These are phyloP conservation scores for Chlorella sp. DNA, from an alignment of 139 green algal genomes.

Conservation along the genomic window DNA sequence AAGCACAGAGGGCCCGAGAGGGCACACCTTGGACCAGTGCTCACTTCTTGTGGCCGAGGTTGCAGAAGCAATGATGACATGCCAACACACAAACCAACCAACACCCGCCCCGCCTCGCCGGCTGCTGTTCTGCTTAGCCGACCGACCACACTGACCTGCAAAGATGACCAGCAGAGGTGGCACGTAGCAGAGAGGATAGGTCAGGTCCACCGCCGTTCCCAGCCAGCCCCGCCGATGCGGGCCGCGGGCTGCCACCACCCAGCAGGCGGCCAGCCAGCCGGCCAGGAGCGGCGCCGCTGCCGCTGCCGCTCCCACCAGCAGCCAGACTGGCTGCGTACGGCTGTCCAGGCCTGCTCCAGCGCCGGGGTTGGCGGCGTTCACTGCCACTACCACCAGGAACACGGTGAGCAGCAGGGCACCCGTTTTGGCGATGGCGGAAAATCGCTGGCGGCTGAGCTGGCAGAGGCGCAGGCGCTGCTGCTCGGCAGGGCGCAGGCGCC, in stretches of 20 bases:
- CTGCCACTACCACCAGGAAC: slow-evolving; percentile 21
- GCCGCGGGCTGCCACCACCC: background rate
- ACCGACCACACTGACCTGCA: slow-evolving; percentile 2
- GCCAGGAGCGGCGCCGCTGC: background rate
- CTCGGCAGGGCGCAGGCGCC: slow-evolving; percentile 15
- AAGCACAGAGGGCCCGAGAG: no score
- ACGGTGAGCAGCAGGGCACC: slow-evolving; percentile 42
- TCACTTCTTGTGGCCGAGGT: no score
- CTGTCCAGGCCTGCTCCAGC: background rate
- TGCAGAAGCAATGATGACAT: no score
- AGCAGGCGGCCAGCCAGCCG: slow-evolving; percentile 12
- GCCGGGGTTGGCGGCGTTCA: slow-evolving; percentile 38
- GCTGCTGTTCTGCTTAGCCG: no score
- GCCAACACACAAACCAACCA: no score
- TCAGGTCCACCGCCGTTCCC: slow-evolving; percentile 28
- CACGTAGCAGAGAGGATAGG: slow-evolving; percentile 31
- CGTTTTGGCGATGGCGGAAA: slow-evolving; percentile 41
- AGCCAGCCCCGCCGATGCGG: background rate
- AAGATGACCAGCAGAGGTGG: slow-evolving; percentile 33
- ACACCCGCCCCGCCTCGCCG: no score
- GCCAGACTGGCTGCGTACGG: background rate
- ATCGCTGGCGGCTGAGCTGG: slow-evolving; percentile 24
- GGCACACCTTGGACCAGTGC: no score
- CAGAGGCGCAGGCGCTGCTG: background rate
- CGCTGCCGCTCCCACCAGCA: slow-evolving; percentile 20